These are phyloP conservation scores for Suillus tomentosus DNA, from an alignment of 768 basidiomycete species.

Conservation along the genomic window DNA sequence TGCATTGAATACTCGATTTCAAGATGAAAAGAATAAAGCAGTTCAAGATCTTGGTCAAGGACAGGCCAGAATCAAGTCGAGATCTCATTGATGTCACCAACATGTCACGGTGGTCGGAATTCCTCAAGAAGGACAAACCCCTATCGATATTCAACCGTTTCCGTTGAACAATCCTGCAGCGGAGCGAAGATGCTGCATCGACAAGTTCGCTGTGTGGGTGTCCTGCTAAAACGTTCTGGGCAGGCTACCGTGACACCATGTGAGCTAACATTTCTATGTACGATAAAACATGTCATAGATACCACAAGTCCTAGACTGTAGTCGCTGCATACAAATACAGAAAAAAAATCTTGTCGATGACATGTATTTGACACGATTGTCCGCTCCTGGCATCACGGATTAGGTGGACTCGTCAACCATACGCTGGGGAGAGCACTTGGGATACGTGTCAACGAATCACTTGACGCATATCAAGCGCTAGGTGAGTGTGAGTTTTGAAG, in stretches of 20 bases:
- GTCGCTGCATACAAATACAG: neutral
- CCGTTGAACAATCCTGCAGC: neutral
- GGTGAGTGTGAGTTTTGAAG: neutral
- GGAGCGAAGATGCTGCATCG: neutral
- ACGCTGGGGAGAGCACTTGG: neutral
- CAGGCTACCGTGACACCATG: neutral
- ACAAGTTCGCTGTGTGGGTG: neutral
- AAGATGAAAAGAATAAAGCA: neutral
- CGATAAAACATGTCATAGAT: neutral
- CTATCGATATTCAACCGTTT: neutral
- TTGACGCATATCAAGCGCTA: neutral
- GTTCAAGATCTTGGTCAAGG: neutral
- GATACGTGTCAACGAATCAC: neutral
- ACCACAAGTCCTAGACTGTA: neutral
- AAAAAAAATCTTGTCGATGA: neutral
- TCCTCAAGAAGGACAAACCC: neutral
- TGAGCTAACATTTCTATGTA: neutral
- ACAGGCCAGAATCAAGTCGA: neutral
- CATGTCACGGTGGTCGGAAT: neutral
- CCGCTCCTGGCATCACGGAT: neutral
- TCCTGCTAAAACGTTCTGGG: neutral
- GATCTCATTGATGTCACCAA: too few relatives aligned
- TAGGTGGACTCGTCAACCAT: neutral
- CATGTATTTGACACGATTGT: neutral
- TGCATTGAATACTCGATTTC: neutral